Base-by-base conservation (phyloP, 2,329 filamentous ascomycete genomes). In the Cryoendolithus antarcticus region DNA sequence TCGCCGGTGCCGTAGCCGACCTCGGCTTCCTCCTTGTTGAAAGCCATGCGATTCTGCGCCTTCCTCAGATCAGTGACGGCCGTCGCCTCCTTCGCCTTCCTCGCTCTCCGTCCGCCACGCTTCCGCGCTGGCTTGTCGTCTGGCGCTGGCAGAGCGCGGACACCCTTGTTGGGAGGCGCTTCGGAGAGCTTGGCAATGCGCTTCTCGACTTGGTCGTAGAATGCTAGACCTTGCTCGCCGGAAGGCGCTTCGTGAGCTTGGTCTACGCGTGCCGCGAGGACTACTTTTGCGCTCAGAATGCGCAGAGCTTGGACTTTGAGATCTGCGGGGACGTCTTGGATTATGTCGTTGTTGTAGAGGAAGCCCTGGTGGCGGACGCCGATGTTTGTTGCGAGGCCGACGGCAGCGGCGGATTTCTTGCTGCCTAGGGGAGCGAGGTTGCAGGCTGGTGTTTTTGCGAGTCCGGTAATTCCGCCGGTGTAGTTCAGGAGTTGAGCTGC, bases 1-100 rank as follows among this genome's bases (percentile, higher is more conserved):
- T 94, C 86, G 37, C 86, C 85, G 1, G 77, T 77, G 28, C 86
- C 89, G 58, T 93, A 96, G 24, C 88, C 89, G 1, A 91, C 80
- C 62, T 98, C 91, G 52, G 77, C 80, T 62, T 98, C 91, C 61
- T 96, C 89, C 59, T 93, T 91, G 42, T 88, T 88, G 55, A 98
- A 98, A 0, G 80, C 86, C 75, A 98, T 81, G 39, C 91, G 77
- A 64, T 98, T 98, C 63, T 96, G 91, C 4, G 86, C 86, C 61
- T 96, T 95, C 48, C 88, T 80, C 24, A 98, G 69, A 40, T 98
- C 91, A 0, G 91, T 98, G 86, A 95, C 93, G 44, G 91, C 89
- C 5, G 85, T 85, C 3, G 89, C 88, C 62, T 94, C 91, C 71
- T 98, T 98, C 44, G 89, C 89, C 62, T 94, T 94, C 41, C 91